These are phyloP conservation scores for Salix udensis DNA, from an alignment of 345 rosid genomes.

Conservation along the genomic window DNA sequence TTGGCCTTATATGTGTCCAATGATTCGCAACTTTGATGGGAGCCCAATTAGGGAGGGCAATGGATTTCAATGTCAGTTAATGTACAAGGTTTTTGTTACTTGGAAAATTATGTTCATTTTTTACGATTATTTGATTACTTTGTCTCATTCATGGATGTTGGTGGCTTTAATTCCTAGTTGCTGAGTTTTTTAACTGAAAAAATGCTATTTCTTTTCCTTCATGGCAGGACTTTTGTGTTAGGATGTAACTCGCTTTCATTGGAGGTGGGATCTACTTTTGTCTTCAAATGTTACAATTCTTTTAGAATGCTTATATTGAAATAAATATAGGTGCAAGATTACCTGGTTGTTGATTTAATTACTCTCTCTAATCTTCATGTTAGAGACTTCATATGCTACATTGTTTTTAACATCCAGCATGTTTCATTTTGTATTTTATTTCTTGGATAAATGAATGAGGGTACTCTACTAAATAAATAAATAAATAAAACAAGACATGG, in stretches of 20 bases:
- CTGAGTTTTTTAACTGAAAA: background rate
- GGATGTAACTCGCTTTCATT: too few species aligned
- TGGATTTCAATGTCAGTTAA: background rate
- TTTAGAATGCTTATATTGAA: too few species aligned
- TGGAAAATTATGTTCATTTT: background rate
- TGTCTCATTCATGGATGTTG: background rate
- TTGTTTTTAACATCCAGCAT: background rate
- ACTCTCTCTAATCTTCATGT: background rate
- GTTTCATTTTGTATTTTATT: conserved; percentile 1
- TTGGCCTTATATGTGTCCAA: background rate
- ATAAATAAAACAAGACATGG: background rate
- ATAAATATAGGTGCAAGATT: background rate
- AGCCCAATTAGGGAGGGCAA: background rate
- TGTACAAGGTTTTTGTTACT: background rate
- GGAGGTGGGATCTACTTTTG: too few species aligned
- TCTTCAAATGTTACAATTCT: too few species aligned
- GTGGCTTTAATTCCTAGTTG: background rate
- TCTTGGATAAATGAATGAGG: conserved; percentile 26
- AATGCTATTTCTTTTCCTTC: too few species aligned
- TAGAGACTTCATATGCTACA: background rate
- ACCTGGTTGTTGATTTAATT: background rate
- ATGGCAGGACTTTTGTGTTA: too few species aligned
- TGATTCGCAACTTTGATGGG: background rate
- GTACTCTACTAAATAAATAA: conserved; percentile 2
- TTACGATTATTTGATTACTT: background rate